A percentile compares a stretch with the other conserved stretches of the same genome.
These are phyloP conservation scores for Berberis vulgaris DNA, from an alignment of 164 flowering plant genomes.

Conservation along the genomic window DNA sequence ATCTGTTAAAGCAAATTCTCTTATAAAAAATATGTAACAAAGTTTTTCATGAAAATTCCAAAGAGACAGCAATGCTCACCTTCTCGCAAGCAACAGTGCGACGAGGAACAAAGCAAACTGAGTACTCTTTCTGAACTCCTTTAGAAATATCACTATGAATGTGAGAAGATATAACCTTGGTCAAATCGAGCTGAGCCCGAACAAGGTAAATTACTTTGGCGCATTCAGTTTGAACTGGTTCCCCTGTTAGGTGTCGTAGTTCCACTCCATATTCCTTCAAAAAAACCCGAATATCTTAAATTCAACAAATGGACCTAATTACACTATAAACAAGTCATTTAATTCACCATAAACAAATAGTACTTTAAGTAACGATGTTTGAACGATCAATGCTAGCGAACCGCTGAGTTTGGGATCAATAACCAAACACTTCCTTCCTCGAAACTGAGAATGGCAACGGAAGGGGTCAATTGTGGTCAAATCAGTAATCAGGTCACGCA, in stretches of 20 bases:
- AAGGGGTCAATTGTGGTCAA: background rate
- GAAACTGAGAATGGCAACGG: slow-evolving; percentile 32
- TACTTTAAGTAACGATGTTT: slow-evolving; percentile 71
- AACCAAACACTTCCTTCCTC: slow-evolving; percentile 82
- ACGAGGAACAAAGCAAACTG: slow-evolving; percentile 87
- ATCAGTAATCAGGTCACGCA: background rate
- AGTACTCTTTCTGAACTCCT: slow-evolving; percentile 75
- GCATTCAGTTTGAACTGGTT: slow-evolving; percentile 71
- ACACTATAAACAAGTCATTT: background rate
- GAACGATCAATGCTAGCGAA: slow-evolving; percentile 62
- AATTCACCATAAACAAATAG: background rate
- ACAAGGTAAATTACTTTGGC: slow-evolving; percentile 76
- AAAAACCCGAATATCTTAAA: background rate
- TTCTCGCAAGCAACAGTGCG: slow-evolving; percentile 89
- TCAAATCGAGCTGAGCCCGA: slow-evolving; percentile 48
- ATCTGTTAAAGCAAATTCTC: no score
- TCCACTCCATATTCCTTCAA: slow-evolving; percentile 79
- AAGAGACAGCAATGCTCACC: slow-evolving; percentile 25
- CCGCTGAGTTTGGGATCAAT: slow-evolving; percentile 92
- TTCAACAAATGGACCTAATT: no score
- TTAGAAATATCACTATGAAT: slow-evolving; percentile 61
- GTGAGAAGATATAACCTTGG: slow-evolving; percentile 55
- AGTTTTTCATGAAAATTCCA: no score
- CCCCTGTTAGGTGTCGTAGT: slow-evolving; percentile 55
- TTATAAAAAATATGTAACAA: no score